These are phyloP conservation scores for Aspergillus tamarii DNA, from an alignment of 2,329 filamentous ascomycete genomes.

Conservation along the genomic window DNA sequence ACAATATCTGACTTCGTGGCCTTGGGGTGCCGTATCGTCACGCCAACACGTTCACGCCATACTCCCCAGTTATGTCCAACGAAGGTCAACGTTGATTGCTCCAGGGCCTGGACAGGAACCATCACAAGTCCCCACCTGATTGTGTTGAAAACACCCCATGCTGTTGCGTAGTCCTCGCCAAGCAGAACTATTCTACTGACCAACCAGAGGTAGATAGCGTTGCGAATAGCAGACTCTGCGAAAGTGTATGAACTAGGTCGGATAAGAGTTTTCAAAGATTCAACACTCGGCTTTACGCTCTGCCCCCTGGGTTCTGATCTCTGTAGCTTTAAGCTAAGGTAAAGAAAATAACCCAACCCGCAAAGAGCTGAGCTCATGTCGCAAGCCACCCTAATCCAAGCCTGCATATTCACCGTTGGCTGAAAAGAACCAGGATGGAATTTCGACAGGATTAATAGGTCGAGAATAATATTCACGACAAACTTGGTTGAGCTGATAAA, in stretches of 20 bases:
- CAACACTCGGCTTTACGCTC: conserved; percentile 5
- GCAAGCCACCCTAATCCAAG: conserved; percentile 64
- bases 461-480: conserved; percentile 67
- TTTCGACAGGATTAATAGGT: conserved; percentile 67
- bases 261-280: conserved; percentile 54
- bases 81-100: conserved; percentile 67
- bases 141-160: conserved; percentile 74
- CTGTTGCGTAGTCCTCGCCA: conserved; percentile 67
- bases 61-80: conserved; percentile 68
- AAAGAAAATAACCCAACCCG: conserved; percentile 64
- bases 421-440: conserved; percentile 60
- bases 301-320: background rate
- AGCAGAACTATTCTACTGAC: conserved; percentile 66
- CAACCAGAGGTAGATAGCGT: conserved; percentile 72
- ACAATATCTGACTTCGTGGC: too few species aligned
- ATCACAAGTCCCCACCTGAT: conserved; percentile 76
- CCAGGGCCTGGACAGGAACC: conserved; percentile 70
- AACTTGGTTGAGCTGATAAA: conserved; percentile 68
- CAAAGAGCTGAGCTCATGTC: conserved; percentile 58
- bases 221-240: conserved; percentile 67
- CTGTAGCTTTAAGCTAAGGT: conserved; percentile 3
- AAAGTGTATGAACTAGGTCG: conserved; percentile 64
- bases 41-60: too few species aligned
- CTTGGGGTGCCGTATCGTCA: too few species aligned
- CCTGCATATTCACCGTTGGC: conserved; percentile 68